Conservation (phyloP, 1,284 basidiomycete genomes). For the Rhodotorula sp. region DNA sequence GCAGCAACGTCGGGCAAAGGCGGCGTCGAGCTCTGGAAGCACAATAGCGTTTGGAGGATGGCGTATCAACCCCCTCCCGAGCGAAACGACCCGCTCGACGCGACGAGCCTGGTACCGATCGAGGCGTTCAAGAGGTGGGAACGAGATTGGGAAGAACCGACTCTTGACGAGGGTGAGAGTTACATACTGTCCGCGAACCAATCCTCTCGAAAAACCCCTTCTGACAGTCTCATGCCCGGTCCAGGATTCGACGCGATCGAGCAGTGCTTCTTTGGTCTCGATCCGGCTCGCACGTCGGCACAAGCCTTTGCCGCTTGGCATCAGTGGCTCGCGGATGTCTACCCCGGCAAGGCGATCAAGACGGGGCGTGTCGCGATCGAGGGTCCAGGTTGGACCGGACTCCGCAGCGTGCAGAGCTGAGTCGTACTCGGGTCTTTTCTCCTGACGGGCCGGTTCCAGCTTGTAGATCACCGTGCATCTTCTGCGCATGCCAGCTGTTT, state of each 20-base stretch:
- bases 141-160: constrained; percentile 2
- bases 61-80: too few species aligned
- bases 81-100: not conserved
- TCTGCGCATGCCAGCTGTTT: too few species aligned
- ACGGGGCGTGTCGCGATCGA: constrained; percentile 3
- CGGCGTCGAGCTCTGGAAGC: constrained; percentile 2
- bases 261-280: not conserved
- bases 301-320: not conserved
- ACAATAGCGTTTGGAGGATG: constrained; percentile 7
- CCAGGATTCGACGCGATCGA: constrained; percentile 1
- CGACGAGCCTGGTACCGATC: not conserved
- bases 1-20: not conserved
- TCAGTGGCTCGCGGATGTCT: constrained; percentile 9
- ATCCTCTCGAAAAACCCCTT: too few species aligned
- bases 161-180: constrained; percentile 3
- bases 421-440: too few species aligned
- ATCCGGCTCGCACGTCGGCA: too few species aligned
- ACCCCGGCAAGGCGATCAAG: constrained; percentile 12
- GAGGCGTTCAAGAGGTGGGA: not conserved
- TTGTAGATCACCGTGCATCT: too few species aligned
- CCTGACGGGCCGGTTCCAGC: too few species aligned
- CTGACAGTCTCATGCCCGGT: not conserved
- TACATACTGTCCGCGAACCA: too few species aligned
- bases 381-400: not conserved
- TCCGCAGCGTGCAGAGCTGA: too few species aligned